Base-by-base conservation (phyloP, 2,329 filamentous ascomycete genomes). In the Raffaelea arxii region DNA sequence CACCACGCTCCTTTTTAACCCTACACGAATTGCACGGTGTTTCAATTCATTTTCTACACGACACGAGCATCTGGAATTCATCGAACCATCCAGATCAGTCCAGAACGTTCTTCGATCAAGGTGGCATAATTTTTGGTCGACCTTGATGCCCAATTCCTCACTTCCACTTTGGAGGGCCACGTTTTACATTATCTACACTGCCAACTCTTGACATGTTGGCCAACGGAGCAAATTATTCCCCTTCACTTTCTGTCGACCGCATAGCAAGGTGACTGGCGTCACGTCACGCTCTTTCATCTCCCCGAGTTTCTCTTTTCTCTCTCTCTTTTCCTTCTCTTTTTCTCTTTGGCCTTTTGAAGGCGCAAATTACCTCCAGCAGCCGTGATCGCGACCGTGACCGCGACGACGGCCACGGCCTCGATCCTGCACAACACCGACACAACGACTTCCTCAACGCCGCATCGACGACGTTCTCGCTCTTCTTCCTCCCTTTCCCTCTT, bases 221-320 rank as follows among this genome's bases (percentile, higher is more conserved):
- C 65, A 66, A 67, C 70, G 68, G 67, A 72, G 71, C 65, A 71
- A 66, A 66, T 59, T 66, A 64, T 63, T 69, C 66, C 63, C 72
- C 69, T 65, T 71, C 68, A 70, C 72, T 70, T 69, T 71, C 71
- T 61, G 71, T 72, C 73, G 72, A 76, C 68, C 70, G 73, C 69
- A 76, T 74, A 75, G 71, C 72, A 69, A 75, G 75, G 74, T 78
- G 75, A 78, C 73, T 64, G 66, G 67, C 62, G 60, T 68, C 64
- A 64, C 65, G 64, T 61, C 62, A 65, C 63, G 57, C 58, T 25
- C n/a, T 43, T 40, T 25, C 32, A 32, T 36, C 4, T 35, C 25
- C 9, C 40, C 25, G 21, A 2, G 24, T 10, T 7, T 11, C 23
- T 22, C 25, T 7, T 47, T 21, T 18, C 9, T 36, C 14, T 25